Evolutionary conservation across 2,329 filamentous ascomycete species (phyloP), one percentile per base, ranked within the genome.

Genomic region (Chaetomiaceae sp.): DNA sequence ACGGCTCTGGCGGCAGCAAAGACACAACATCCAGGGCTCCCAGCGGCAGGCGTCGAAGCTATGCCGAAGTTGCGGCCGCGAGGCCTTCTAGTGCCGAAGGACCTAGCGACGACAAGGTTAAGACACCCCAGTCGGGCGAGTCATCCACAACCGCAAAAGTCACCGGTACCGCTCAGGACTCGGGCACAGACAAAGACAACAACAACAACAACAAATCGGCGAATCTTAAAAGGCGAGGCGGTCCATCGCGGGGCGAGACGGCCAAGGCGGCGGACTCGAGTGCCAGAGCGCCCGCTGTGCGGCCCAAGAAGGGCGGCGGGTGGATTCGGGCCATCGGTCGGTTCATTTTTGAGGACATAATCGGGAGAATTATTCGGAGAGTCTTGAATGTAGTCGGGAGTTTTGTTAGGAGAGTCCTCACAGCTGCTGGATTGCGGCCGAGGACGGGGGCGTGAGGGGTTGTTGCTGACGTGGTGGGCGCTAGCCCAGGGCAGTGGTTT

Each of bases 321-420:
- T 71, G 71, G 72, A 58, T 74, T 18, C 57, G 58, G 27, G 58
- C 64, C 9, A 68, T 73, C 48, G 58, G 73, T 43, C 64, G 58
- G 29, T 54, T 69, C 3, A 45, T 73, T 1, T 69, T 74, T 55
- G 67, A 72, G 40, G 70, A 72, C 46, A 71, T 68, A 66, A 63
- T 74, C 14, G 69, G 71, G 3, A 65, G 68, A 11, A 56, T 73
- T n/a, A n/a, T n/a, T n/a, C n/a, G n/a, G n/a, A n/a, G n/a, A n/a
- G n/a, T n/a, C n/a, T n/a, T 38, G 38, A 70, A 72, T 45, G 71
- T 68, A 66, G 63, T 74, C 13, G 69, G 71, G 3, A 65, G 68
- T 11, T 55, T 73, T 16, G 13, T 71, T 5, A 48, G 14, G 37
- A 16, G 33, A 8, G 20, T 48, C 32, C n/a, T 53, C 41, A 34